phyloP scores from a whole-genome alignment of 169 alveolate species.

The Plasmodium billcollinsi region DNA sequence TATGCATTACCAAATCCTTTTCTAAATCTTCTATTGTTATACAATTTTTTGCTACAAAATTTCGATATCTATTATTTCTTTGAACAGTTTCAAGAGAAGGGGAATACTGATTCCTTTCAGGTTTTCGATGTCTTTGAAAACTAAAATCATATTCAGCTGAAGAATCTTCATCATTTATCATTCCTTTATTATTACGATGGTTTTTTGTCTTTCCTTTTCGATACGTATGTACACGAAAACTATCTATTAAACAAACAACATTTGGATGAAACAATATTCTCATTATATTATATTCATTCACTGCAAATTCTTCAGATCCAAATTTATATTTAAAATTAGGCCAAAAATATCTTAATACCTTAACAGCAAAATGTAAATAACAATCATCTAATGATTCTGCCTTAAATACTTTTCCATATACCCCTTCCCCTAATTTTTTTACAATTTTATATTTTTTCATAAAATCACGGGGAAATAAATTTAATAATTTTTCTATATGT shows the following conservation, averaged over 20 bases:
- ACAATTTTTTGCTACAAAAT: conserved; percentile 19
- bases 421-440: conserved; percentile 85
- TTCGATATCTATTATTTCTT: conserved; percentile 35
- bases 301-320: conserved; percentile 73
- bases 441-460: conserved; percentile 77
- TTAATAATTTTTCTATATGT: conserved; percentile 40
- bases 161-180: neutral
- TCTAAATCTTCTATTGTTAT: conserved; percentile 63
- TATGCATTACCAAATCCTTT: conserved; percentile 20
- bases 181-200: conserved; percentile 18
- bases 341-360: conserved; percentile 63
- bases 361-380: conserved; percentile 57
- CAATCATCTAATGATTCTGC: conserved; percentile 74
- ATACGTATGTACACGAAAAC: conserved; percentile 66
- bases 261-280: conserved; percentile 63
- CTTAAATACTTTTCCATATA: conserved; percentile 85
- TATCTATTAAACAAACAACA: conserved; percentile 52
- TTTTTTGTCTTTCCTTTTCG: conserved; percentile 13
- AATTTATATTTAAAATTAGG: conserved; percentile 63
- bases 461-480: conserved; percentile 73
- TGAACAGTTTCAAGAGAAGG: conserved; percentile 41
- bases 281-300: conserved; percentile 64
- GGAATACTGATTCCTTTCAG: conserved; percentile 30
- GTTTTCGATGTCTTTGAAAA: conserved; percentile 28
- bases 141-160: conserved; percentile 72